Conservation (phyloP, 306 rosid species). For the Vicia sativa region DNA sequence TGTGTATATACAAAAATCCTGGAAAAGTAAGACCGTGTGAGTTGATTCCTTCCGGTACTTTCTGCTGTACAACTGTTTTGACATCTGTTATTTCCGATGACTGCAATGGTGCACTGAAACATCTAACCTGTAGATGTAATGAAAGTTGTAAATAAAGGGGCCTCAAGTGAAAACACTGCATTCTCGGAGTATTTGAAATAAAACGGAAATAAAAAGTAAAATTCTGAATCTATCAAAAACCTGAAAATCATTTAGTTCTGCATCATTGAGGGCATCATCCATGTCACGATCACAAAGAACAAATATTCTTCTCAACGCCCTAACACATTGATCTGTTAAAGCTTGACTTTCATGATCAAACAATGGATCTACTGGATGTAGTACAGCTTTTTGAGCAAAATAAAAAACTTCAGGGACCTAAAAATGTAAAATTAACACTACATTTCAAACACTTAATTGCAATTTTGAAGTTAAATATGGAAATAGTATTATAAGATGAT, state of each 20-base stretch:
- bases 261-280: slow-evolving; percentile 89
- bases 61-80: slow-evolving; percentile 76
- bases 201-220: slow-evolving; percentile 11
- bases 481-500: slow-evolving; percentile 20
- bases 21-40: slow-evolving; percentile 77
- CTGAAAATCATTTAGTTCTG: slow-evolving; percentile 92
- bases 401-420: slow-evolving; percentile 93
- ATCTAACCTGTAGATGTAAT: slow-evolving; percentile 58
- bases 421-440: slow-evolving; percentile 36
- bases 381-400: slow-evolving; percentile 88
- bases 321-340: slow-evolving; percentile 68
- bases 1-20: slow-evolving; percentile 76
- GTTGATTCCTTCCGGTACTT: slow-evolving; percentile 75
- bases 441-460: slow-evolving; percentile 33
- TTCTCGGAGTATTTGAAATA: slow-evolving; percentile 30
- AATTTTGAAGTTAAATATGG: slow-evolving; percentile 19
- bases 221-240: slow-evolving; percentile 46
- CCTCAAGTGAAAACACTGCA: slow-evolving; percentile 19
- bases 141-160: slow-evolving; percentile 32
- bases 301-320: slow-evolving; percentile 90
- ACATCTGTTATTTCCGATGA: slow-evolving; percentile 66
- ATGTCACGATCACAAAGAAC: slow-evolving; percentile 80
- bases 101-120: slow-evolving; percentile 79
- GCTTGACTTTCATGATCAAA: slow-evolving; percentile 68
- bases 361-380: slow-evolving; percentile 85